These are phyloP conservation scores for Xylaria flabelliformis DNA, from an alignment of 495 filamentous ascomycete genomes.

Conservation along the genomic window DNA sequence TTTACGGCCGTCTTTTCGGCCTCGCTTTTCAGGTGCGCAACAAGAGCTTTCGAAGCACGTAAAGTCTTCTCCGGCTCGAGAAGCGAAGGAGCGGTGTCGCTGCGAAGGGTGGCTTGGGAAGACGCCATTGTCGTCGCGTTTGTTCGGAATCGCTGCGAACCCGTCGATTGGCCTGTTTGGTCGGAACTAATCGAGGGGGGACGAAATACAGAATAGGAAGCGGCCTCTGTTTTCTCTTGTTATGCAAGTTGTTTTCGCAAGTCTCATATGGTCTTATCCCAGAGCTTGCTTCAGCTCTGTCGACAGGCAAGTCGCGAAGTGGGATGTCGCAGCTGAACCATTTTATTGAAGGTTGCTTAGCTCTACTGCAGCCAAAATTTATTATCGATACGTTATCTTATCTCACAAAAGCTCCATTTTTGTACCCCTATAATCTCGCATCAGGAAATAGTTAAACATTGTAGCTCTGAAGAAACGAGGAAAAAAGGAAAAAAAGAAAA, in stretches of 20 bases:
- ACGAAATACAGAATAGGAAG: background rate
- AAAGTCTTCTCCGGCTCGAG: conserved; percentile 65
- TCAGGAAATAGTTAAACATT: background rate
- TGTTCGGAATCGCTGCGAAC: background rate
- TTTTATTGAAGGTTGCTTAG: conserved; percentile 20
- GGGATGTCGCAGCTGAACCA: conserved; percentile 18
- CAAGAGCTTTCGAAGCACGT: conserved; percentile 80
- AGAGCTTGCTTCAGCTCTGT: background rate
- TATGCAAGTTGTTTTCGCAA: background rate
- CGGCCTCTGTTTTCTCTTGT: background rate
- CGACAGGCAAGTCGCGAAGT: conserved; percentile 6
- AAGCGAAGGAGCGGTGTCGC: conserved; percentile 44
- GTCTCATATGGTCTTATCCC: background rate
- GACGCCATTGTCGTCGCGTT: conserved; percentile 32
- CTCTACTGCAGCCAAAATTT: conserved; percentile 27
- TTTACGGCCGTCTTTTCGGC: conserved; percentile 61
- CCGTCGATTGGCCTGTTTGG: background rate
- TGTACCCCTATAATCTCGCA: background rate
- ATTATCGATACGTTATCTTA: conserved; percentile 29
- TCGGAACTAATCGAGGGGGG: background rate
- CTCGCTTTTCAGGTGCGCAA: conserved; percentile 77
- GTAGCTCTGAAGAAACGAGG: background rate
- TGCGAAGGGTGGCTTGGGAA: conserved; percentile 40
- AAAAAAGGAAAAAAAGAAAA: too few relatives aligned
- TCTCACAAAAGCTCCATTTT: background rate